Percentiles rank a stretch among this genome's conserved stretches.
phyloP scores from a whole-genome alignment of 306 rosid species.

The Acacia confusa region DNA sequence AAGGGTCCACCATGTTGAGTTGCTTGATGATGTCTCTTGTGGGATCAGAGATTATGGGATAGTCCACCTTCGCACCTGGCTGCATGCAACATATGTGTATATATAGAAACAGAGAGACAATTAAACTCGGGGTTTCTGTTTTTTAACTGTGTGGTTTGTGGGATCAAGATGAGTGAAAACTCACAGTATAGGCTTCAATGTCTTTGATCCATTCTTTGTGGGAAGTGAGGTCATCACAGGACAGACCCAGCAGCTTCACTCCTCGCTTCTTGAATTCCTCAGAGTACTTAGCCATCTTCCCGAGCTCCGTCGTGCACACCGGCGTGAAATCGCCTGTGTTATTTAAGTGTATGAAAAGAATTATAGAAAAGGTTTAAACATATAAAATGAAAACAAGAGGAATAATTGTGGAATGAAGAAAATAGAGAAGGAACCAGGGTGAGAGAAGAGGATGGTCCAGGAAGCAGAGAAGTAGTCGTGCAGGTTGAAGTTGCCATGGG shows the following conservation, averaged over 20 bases:
- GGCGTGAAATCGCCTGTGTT: conserved; percentile 80
- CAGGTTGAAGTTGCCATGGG: conserved; percentile 66
- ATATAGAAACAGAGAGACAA: not conserved
- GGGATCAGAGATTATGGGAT: conserved; percentile 67
- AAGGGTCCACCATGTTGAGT: conserved; percentile 89
- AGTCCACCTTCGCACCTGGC: conserved; percentile 68
- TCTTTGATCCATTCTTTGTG: conserved; percentile 80
- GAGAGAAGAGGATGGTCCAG: conserved; percentile 87
- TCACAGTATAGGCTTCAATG: conserved; percentile 70
- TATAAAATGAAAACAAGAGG: not conserved
- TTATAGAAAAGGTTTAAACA: not conserved
- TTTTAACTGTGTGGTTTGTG: not conserved
- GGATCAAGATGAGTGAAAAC: conserved; percentile 11
- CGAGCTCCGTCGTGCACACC: conserved; percentile 85
- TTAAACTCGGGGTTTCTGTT: not conserved
- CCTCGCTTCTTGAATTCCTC: conserved; percentile 50
- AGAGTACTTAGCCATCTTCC: conserved; percentile 59
- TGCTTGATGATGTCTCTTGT: conserved; percentile 64
- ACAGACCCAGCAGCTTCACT: conserved; percentile 68
- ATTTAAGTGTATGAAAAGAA: not conserved
- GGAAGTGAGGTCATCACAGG: conserved; percentile 64
- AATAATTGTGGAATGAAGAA: not conserved
- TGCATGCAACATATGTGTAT: conserved; percentile 25
- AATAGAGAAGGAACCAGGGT: conserved; percentile 57
- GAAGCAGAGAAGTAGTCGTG: conserved; percentile 46